Percentiles rank a stretch among this genome's conserved stretches.
These are phyloP conservation scores for Lasiodiplodia citricola DNA, from an alignment of 2,329 filamentous ascomycete species.

Conservation along the genomic window DNA sequence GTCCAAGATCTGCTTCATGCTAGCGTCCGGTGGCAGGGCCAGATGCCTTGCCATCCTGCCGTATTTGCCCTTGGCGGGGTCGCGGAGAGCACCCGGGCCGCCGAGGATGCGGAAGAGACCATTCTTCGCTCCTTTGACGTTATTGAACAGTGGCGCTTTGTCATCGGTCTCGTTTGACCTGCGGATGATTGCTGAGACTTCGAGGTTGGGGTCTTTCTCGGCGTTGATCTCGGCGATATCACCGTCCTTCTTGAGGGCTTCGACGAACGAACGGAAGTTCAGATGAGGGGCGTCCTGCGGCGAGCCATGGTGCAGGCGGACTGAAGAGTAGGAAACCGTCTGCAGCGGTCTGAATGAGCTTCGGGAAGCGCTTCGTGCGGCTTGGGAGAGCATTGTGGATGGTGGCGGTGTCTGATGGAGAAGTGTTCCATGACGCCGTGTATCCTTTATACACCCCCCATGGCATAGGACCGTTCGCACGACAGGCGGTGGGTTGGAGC, in stretches of 20 bases:
- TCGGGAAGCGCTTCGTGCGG: neutral
- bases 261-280: conserved; percentile 54
- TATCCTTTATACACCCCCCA: neutral
- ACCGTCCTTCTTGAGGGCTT: conserved; percentile 48
- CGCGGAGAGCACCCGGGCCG: conserved; percentile 48
- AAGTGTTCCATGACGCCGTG: neutral
- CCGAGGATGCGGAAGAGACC: conserved; percentile 58
- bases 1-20: conserved; percentile 27
- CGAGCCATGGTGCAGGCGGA: conserved; percentile 3
- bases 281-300: conserved; percentile 36
- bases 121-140: conserved; percentile 52
- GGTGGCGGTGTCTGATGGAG: neutral
- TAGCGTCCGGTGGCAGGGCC: conserved; percentile 44
- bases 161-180: conserved; percentile 52
- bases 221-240: conserved; percentile 54
- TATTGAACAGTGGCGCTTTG: conserved; percentile 60
- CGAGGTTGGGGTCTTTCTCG: conserved; percentile 52
- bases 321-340: neutral
- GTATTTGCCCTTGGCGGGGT: conserved; percentile 40
- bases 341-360: neutral
- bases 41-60: conserved; percentile 52
- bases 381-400: conserved; percentile 13
- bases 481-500: neutral
- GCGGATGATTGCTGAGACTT: conserved; percentile 55
- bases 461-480: neutral